Conservation (phyloP, 495 filamentous ascomycete species). For the Staphylotrichum longicolle region DNA sequence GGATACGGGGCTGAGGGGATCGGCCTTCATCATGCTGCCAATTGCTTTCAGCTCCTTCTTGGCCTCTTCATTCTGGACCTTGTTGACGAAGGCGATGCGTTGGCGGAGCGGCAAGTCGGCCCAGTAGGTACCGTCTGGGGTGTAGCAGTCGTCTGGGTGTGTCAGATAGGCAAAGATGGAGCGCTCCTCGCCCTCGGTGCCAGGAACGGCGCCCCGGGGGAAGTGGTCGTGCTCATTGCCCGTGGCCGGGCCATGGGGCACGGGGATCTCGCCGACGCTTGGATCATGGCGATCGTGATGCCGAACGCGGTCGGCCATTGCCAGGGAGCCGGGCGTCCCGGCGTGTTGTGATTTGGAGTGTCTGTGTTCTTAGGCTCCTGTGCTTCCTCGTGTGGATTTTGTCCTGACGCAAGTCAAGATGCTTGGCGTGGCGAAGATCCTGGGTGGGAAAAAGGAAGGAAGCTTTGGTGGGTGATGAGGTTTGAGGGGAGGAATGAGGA, state of each 20-base stretch:
- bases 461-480: neutral
- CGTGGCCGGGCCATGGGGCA: conserved; percentile 49
- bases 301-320: conserved; percentile 36
- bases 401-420: too few species aligned
- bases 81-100: conserved; percentile 68
- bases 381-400: too few species aligned
- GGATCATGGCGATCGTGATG: conserved; percentile 45
- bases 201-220: conserved; percentile 44
- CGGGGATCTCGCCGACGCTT: conserved; percentile 43
- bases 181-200: conserved; percentile 53
- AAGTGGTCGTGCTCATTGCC: conserved; percentile 43
- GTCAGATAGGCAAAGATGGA: conserved; percentile 71
- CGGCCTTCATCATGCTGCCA: conserved; percentile 72
- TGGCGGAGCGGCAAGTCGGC: conserved; percentile 69
- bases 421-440: too few species aligned
- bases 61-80: conserved; percentile 63
- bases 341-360: neutral
- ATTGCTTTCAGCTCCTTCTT: conserved; percentile 62
- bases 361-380: too few species aligned
- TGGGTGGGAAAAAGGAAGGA: neutral
- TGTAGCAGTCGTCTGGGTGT: conserved; percentile 80
- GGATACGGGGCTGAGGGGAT: conserved; percentile 73
- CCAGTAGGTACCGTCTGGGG: conserved; percentile 79
- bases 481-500: too few species aligned
- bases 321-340: conserved; percentile 2